Conservation (phyloP, 73 alveolate species). For the Effrenium voratum region DNA sequence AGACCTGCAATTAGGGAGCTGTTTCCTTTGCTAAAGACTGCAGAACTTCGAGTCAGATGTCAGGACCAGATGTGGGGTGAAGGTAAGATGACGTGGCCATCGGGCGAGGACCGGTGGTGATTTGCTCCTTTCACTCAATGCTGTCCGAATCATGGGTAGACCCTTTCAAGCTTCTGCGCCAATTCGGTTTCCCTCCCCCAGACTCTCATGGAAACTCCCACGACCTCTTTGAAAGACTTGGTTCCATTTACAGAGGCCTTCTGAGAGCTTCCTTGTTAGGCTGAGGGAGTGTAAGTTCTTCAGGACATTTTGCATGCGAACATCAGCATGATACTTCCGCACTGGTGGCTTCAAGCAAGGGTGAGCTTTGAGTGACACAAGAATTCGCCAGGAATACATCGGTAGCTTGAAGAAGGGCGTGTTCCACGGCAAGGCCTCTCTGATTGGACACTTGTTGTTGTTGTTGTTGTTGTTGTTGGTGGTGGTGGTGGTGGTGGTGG, state of each 20-base stretch:
- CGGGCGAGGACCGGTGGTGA: slow-evolving; percentile 38
- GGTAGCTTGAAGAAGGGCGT: slow-evolving; percentile 92
- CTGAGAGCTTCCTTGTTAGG: too few relatives aligned
- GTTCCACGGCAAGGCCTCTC: slow-evolving; percentile 80
- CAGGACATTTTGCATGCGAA: not conserved
- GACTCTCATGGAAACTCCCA: too few relatives aligned
- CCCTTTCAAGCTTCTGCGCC: not conserved
- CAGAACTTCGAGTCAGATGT: not conserved
- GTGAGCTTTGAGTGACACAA: too few relatives aligned
- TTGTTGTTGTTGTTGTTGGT: too few relatives aligned
- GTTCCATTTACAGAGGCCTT: too few relatives aligned
- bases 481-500: too few relatives aligned
- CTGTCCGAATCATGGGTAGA: not conserved
- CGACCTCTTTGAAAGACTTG: too few relatives aligned
- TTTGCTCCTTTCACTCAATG: not conserved
- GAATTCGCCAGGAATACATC: slow-evolving; percentile 81
- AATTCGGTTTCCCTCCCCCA: too few relatives aligned
- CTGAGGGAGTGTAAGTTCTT: not conserved
- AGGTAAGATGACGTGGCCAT: slow-evolving; percentile 89
- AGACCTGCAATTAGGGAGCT: not conserved
- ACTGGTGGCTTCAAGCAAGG: not conserved
- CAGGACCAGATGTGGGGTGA: slow-evolving; percentile 94
- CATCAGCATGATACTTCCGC: not conserved
- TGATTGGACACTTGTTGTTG: not conserved
- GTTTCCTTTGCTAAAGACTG: not conserved